Evolutionary conservation across 1,284 basidiomycete genomes (phyloP), one percentile per base, ranked within the genome.

Genomic region (Sparassis latifolia): DNA sequence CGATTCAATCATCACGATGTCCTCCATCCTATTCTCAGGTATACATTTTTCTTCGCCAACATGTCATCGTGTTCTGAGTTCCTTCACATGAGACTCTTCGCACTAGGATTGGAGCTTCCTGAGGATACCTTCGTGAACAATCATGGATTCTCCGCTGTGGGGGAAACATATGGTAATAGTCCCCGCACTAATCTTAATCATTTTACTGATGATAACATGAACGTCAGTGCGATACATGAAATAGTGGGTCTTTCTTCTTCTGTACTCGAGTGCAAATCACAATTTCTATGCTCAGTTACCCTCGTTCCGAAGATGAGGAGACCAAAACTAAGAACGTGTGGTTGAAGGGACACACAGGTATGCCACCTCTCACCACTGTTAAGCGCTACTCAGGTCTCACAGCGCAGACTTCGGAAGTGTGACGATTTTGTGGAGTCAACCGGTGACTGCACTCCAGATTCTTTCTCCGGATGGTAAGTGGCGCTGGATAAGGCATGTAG

Each of bases 281-380:
- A 3, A 4, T 2, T 32, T 5, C 20, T 33, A 2, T 37, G 6
- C 3, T 27, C 7, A 69, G 67, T 50, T 62, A 67, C 47, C 68
- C 68, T 12, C 62, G 67, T 6, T 52, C 62, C 2, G 55, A 62
- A 20, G 78, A 80, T 3, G 80, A 82, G 38, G 79, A 80, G 52
- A 50, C 55, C 27, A 75, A 73, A 55, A 70, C 77, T 0, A 76
- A 77, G 46, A 71, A 77, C 42, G 76, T 82, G n/a, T 81, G 78
- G 80, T 62, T 81, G n/a, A 80, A 81, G 58, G 80, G 80, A 2
- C 79, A 82, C 50, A 78, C 74, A 9, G 78, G 79, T 75, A 45
- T n/a, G 10, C 64, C 30, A 28, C 41, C 39, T 43, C 6, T 6
- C 29, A 38, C 35, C 38, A 3, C 33, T 7, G 10, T 3, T 12